Percentiles rank a stretch among this genome's conserved stretches.
phyloP scores from a whole-genome alignment of 2,329 filamentous ascomycete genomes.

The Aspergillus awamori region DNA sequence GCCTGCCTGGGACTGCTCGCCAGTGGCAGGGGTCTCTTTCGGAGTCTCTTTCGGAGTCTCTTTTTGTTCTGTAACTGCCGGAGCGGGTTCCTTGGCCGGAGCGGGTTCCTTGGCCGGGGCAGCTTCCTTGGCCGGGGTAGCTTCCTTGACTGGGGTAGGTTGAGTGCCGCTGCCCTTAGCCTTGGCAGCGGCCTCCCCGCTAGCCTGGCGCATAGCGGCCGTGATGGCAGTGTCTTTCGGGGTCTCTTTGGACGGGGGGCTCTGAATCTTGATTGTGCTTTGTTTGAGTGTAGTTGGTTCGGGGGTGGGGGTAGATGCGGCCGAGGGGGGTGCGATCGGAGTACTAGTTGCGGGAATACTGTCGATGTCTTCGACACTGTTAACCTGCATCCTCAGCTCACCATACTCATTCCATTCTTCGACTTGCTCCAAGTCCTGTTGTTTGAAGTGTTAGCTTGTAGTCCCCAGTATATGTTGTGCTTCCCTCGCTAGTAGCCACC shows the following conservation, averaged over 20 bases:
- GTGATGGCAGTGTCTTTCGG: slow-evolving; percentile 44
- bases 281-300: slow-evolving; percentile 31
- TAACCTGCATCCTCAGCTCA: slow-evolving; percentile 84
- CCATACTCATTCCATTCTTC: slow-evolving; percentile 99
- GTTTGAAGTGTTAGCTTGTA: slow-evolving; percentile 13
- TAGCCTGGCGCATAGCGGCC: slow-evolving; percentile 47
- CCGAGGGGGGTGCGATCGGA: slow-evolving; percentile 28
- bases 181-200: slow-evolving; percentile 43
- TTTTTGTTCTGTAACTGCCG: slow-evolving; percentile 23
- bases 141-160: slow-evolving; percentile 7
- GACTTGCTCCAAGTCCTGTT: slow-evolving; percentile 84
- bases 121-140: slow-evolving; percentile 8
- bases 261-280: slow-evolving; percentile 47
- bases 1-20: slow-evolving; percentile 20
- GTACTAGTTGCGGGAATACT: slow-evolving; percentile 36
- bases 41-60: slow-evolving; percentile 1
- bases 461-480: not conserved
- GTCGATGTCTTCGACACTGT: slow-evolving; percentile 42
- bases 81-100: slow-evolving; percentile 3
- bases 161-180: slow-evolving; percentile 34
- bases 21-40: slow-evolving; percentile 12
- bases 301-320: slow-evolving; percentile 28
- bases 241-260: slow-evolving; percentile 40
- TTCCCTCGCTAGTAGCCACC: not conserved
- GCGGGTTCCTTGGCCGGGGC: not conserved